Evolutionary conservation across 805 yeast genomes (phyloP), one percentile per base, ranked within the genome.

Genomic region (Dipodascopsis tothii): DNA sequence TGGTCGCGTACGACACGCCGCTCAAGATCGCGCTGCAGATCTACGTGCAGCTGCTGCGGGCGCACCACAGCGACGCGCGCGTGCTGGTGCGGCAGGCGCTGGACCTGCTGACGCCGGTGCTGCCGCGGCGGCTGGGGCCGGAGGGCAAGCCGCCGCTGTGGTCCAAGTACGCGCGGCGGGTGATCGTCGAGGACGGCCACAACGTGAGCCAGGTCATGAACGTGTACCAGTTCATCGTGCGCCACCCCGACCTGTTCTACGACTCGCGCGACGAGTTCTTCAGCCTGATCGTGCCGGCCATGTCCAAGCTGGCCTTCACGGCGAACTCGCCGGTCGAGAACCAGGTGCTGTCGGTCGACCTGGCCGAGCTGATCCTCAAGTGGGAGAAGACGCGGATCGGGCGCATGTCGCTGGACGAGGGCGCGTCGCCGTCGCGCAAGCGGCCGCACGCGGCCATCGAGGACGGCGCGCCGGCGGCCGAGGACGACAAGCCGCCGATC

Each of bases 131-230:
- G 3, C 34, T 49, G 17, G 48, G 43, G 3, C 44, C 54, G 6
- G 51, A 50, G 17, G 43, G 38, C 5, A 28, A 40, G 6, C 38
- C 39, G 35, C 73, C 78, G 5, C 67, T 72, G 47, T 92, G 97
- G 97, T 74, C 92, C 40, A 88, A 84, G 54, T 87, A 95, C 88
- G 95, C 96, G 0, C 78, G 96, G 52, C 73, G 96, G 41, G 92
- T 90, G 1, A 70, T 92, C 11, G 80, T 88, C 2, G 97, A 94
- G 59, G 94, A 87, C 57, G 90, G 92, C 0, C 83, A 80, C 59
- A 86, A 78, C 56, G 87, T 86, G 2, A 77, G 81, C 2, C 95
- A 86, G 57, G 95, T 88, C 32, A 68, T 84, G 48, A 83, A 84
- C 47, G 83, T 92, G 9, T 92, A 86, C 55, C 94, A 86, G 58